Percentiles rank a stretch among this genome's conserved stretches.
Evolutionary conservation across 2,329 filamentous ascomycete genomes (phyloP).

Genomic region (Clarireedia monteithiana): DNA sequence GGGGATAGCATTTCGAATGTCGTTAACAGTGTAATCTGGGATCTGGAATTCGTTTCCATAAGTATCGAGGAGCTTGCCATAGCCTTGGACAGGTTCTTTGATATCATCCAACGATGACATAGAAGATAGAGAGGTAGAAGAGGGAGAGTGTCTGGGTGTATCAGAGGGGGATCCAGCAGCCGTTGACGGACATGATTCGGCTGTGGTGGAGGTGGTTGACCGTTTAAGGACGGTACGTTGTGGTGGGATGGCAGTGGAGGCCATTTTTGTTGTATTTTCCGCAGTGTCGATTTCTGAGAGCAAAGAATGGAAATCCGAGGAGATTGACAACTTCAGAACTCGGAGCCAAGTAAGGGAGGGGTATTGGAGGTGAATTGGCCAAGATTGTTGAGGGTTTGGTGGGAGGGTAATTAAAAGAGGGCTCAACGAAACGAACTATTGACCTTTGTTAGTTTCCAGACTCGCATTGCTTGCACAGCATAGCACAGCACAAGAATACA

Average conservation of each 20-base stretch:
- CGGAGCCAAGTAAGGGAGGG: not conserved
- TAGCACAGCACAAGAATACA: not conserved
- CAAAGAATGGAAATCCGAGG: not conserved
- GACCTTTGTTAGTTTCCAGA: not conserved
- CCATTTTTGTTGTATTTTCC: constrained; percentile 19
- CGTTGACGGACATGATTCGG: constrained; percentile 41
- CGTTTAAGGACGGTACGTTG: constrained; percentile 19
- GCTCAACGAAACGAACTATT: constrained; percentile 1
- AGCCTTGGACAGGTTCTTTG: constrained; percentile 30
- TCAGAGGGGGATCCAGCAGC: constrained; percentile 50
- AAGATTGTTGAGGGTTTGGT: constrained; percentile 5
- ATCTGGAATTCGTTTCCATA: constrained; percentile 93
- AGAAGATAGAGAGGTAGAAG: constrained; percentile 88
- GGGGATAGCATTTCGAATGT: constrained; percentile 93
- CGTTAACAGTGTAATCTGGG: constrained; percentile 94
- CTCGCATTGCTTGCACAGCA: not conserved
- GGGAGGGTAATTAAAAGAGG: not conserved
- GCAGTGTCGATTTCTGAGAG: not conserved
- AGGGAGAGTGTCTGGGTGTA: constrained; percentile 57
- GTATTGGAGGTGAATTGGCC: not conserved
- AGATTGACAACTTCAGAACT: not conserved
- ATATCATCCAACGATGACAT: constrained; percentile 56
- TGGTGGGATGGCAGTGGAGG: constrained; percentile 26
- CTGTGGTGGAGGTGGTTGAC: constrained; percentile 23
- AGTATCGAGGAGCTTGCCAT: constrained; percentile 72